phyloP scores from a whole-genome alignment of 331 rosid species.

The Pyrus hybrid region DNA sequence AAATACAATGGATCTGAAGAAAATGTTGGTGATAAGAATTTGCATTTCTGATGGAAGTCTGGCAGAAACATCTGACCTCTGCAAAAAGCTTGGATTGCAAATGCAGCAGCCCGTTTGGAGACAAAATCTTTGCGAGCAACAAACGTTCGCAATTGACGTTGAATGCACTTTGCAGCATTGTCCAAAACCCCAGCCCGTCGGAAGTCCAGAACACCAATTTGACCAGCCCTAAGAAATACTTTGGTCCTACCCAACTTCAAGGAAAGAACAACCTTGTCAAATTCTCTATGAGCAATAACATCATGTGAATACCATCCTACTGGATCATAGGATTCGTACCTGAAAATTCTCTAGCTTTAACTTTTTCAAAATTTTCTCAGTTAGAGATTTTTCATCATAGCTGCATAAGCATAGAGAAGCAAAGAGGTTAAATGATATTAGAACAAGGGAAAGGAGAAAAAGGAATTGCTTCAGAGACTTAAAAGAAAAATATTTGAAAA shows the following conservation, averaged over 20 bases:
- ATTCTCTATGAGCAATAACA: background rate
- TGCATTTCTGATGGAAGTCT: background rate
- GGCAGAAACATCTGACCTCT: constrained; percentile 42
- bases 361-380: constrained; percentile 64
- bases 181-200: constrained; percentile 82
- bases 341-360: constrained; percentile 79
- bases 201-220: constrained; percentile 87
- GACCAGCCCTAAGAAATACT: constrained; percentile 95
- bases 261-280: background rate
- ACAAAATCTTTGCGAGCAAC: constrained; percentile 60
- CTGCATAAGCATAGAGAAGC: constrained; percentile 27
- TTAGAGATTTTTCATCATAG: constrained; percentile 58
- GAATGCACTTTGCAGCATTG: constrained; percentile 71
- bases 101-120: constrained; percentile 45
- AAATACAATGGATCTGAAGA: background rate
- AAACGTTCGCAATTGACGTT: constrained; percentile 56
- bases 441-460: background rate
- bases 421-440: background rate
- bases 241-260: constrained; percentile 88
- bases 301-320: background rate
- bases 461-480: background rate
- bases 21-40: background rate
- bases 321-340: constrained; percentile 29
- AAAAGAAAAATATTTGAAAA: too few relatives aligned
- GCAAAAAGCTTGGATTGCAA: constrained; percentile 74